Evolutionary conservation across 441 rosid species (phyloP).

Genomic region (Melastoma candidum): DNA sequence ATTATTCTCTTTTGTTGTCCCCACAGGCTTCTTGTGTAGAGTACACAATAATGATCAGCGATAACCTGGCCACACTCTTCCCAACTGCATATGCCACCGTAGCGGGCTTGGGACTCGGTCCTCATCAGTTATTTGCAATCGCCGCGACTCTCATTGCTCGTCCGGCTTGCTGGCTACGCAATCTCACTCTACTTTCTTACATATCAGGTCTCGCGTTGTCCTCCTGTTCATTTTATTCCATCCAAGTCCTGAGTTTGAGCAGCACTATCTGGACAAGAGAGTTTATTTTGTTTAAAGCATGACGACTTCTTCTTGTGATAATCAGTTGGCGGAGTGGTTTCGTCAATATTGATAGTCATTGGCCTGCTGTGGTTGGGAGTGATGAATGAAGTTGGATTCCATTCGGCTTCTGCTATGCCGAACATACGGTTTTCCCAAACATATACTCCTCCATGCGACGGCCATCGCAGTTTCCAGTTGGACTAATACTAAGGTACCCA

Average conservation of each 20-base stretch:
- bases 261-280: not conserved
- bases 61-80: conserved; percentile 55
- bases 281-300: not conserved
- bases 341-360: conserved; percentile 46
- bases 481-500: conserved; percentile 40
- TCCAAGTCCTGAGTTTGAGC: not conserved
- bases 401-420: conserved; percentile 55
- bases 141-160: conserved; percentile 45
- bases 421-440: conserved; percentile 70
- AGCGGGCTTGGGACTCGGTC: conserved; percentile 33
- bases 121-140: conserved; percentile 40
- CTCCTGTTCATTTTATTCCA: not conserved
- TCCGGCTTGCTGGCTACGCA: conserved; percentile 83
- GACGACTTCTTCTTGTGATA: not conserved
- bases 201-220: conserved; percentile 41
- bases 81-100: conserved; percentile 39
- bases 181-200: conserved; percentile 63
- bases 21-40: conserved; percentile 71
- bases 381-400: conserved; percentile 58
- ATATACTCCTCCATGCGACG: conserved; percentile 72
- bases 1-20: not conserved
- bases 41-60: conserved; percentile 71
- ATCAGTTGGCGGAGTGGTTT: conserved; percentile 74
- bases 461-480: conserved; percentile 46
- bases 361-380: conserved; percentile 76